Evolutionary conservation across 495 filamentous ascomycete species (phyloP).

Genomic region (Barbatosphaeria neglecta): DNA sequence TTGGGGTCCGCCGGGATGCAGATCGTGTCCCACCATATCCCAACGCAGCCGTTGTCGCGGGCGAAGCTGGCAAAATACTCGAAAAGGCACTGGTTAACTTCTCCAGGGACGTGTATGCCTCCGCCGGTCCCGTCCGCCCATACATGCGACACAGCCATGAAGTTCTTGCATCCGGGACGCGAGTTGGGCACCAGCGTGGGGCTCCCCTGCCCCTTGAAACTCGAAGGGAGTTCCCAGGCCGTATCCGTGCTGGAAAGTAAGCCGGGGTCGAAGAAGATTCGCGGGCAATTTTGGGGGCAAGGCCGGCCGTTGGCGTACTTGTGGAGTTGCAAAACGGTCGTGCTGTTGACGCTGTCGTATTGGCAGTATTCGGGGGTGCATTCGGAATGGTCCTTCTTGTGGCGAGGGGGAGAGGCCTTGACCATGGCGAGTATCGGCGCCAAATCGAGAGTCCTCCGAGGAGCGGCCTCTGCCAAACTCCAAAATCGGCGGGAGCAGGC

Average conservation of each 20-base stretch:
- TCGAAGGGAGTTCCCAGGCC: background rate
- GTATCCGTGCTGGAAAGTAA: background rate
- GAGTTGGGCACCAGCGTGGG: background rate
- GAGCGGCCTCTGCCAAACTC: background rate
- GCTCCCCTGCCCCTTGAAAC: background rate
- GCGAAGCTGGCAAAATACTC: conserved; percentile 6
- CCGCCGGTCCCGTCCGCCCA: background rate
- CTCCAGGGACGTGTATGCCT: background rate
- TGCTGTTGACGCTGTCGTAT: background rate
- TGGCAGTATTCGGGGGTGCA: background rate
- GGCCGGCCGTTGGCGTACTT: background rate
- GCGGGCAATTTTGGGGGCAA: background rate
- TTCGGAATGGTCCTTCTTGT: background rate
- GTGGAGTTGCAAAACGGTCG: background rate
- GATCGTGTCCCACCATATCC: conserved; percentile 10
- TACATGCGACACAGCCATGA: background rate
- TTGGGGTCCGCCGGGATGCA: conserved; percentile 3
- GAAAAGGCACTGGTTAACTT: conserved; percentile 9
- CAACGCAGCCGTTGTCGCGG: conserved; percentile 1
- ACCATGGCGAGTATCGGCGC: background rate
- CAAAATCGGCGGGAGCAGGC: background rate
- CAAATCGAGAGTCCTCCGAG: background rate
- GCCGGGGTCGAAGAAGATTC: background rate
- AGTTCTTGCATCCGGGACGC: background rate
- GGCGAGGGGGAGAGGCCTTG: background rate